Percentiles rank a stretch among this genome's conserved stretches.
phyloP scores from a whole-genome alignment of 2,329 filamentous ascomycete species.

The Ceratocystis variospora region DNA sequence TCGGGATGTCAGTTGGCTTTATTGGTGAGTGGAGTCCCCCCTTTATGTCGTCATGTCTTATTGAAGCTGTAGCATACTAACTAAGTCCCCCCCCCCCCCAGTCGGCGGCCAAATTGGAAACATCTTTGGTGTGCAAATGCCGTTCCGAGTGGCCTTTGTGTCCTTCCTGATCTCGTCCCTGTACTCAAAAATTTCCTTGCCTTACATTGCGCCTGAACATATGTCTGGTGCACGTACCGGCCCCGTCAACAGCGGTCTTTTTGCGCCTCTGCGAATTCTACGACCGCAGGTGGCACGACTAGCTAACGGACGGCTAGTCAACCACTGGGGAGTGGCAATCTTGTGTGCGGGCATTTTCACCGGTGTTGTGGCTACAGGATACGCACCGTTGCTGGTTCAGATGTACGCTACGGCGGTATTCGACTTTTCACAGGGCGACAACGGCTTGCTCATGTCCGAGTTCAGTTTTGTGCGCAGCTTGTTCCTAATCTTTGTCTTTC shows the following conservation, averaged over 20 bases:
- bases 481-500: conserved; percentile 42
- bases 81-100: conserved; percentile 20
- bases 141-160: conserved; percentile 49
- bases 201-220: conserved; percentile 37
- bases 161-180: conserved; percentile 37
- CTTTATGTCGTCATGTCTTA: background rate
- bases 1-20: conserved; percentile 51
- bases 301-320: conserved; percentile 35
- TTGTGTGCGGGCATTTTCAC: conserved; percentile 53
- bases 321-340: conserved; percentile 48
- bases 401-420: conserved; percentile 45
- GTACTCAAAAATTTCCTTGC: conserved; percentile 32
- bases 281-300: conserved; percentile 42
- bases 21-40: conserved; percentile 30
- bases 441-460: conserved; percentile 43
- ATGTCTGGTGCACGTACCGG: conserved; percentile 25
- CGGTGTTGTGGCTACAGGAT: conserved; percentile 53
- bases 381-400: conserved; percentile 48
- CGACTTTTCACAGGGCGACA: conserved; percentile 40
- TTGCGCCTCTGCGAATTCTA: conserved; percentile 50
- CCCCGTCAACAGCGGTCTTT: conserved; percentile 38
- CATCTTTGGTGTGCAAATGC: conserved; percentile 45
- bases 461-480: conserved; percentile 41
- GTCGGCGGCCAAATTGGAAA: conserved; percentile 53
- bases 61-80: background rate